phyloP scores from a whole-genome alignment of 2,329 filamentous ascomycete genomes.

The Cercospora canescens region DNA sequence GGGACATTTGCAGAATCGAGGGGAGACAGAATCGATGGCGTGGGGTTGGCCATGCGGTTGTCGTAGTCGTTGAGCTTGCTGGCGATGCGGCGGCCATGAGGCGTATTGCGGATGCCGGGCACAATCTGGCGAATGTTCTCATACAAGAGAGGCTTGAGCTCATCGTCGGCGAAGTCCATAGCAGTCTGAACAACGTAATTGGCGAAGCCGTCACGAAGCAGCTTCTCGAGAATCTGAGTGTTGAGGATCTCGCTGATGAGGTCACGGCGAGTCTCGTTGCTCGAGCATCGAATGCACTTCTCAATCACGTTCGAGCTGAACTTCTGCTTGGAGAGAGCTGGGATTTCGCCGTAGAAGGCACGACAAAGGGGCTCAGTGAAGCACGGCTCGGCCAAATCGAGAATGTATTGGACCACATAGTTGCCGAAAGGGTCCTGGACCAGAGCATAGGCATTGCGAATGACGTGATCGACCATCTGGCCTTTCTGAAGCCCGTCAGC shows the following conservation, averaged over 20 bases:
- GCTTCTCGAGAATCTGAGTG: conserved; percentile 77
- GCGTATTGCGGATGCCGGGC: conserved; percentile 81
- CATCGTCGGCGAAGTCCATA: conserved; percentile 76
- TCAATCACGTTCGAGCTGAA: conserved; percentile 99
- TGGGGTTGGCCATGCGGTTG: conserved; percentile 40
- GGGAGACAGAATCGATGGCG: conserved; percentile 20
- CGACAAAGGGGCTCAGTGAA: conserved; percentile 88
- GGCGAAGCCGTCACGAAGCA: conserved; percentile 88
- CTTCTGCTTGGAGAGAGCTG: conserved; percentile 85
- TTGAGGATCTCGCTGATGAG: conserved; percentile 81
- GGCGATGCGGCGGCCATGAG: conserved; percentile 90
- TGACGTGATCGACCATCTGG: conserved; percentile 84
- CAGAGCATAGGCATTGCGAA: conserved; percentile 79
- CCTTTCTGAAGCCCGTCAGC: conserved; percentile 86
- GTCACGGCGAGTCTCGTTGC: conserved; percentile 70
- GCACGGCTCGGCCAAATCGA: conserved; percentile 82
- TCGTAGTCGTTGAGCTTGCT: conserved; percentile 74
- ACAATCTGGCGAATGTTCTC: conserved; percentile 84
- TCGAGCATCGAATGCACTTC: conserved; percentile 82
- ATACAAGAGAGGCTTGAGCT: conserved; percentile 72
- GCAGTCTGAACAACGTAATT: conserved; percentile 99
- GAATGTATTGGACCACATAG: conserved; percentile 97
- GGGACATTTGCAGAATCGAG: conserved; percentile 19
- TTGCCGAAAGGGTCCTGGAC: conserved; percentile 98
- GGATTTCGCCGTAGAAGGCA: conserved; percentile 73